Evolutionary conservation across 306 rosid genomes (phyloP).

Genomic region (Lagenaria siceraria): DNA sequence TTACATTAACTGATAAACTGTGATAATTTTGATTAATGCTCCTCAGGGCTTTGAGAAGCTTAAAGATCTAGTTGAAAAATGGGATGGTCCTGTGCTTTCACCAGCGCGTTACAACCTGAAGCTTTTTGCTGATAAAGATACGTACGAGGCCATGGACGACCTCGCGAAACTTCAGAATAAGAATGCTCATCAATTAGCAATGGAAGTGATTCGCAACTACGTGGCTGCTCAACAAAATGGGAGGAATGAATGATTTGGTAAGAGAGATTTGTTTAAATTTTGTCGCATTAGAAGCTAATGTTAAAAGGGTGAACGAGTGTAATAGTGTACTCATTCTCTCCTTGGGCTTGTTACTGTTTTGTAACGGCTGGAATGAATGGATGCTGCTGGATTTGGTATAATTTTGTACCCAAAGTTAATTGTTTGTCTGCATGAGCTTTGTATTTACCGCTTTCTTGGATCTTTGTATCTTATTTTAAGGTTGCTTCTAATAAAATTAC

Average conservation of each 20-base stretch:
- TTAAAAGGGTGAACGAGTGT: conserved; percentile 10
- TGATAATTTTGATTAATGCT: not conserved
- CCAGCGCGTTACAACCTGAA: conserved; percentile 59
- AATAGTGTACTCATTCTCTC: conserved; percentile 8
- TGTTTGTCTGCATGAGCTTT: conserved; percentile 11
- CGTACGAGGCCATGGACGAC: conserved; percentile 62
- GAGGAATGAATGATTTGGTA: conserved; percentile 36
- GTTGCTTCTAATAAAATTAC: not conserved
- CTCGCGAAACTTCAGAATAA: conserved; percentile 73
- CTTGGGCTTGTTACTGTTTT: conserved; percentile 26
- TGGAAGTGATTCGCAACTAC: conserved; percentile 76
- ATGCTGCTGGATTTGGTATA: conserved; percentile 3
- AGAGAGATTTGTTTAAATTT: conserved; percentile 10
- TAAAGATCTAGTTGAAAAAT: conserved; percentile 56
- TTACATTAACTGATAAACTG: not conserved
- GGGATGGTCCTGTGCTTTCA: conserved; percentile 69
- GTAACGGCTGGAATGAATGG: conserved; percentile 27
- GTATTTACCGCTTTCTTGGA: not conserved
- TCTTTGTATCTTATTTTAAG: not conserved
- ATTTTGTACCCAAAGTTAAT: conserved; percentile 14
- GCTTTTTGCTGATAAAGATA: conserved; percentile 84
- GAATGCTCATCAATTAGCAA: conserved; percentile 88
- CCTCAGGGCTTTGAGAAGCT: conserved; percentile 88
- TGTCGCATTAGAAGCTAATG: conserved; percentile 6
- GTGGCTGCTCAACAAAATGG: conserved; percentile 79